phyloP scores from a whole-genome alignment of 2,329 filamentous ascomycete species.

The Myriosclerotinia scirpicola region DNA sequence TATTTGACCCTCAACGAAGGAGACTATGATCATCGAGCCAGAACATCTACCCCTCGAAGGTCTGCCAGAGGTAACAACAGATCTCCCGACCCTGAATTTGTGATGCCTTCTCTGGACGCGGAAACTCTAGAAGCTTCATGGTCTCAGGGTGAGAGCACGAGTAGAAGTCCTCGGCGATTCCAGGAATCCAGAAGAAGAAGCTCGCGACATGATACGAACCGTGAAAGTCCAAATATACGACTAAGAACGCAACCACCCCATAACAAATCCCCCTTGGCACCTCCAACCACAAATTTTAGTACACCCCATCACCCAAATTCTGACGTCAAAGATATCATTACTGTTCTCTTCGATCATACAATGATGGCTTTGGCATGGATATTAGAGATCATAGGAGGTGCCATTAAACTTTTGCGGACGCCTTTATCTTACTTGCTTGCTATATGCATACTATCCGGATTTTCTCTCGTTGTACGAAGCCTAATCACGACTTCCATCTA shows the following conservation, averaged over 20 bases:
- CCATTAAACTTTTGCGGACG: constrained; percentile 62
- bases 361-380: constrained; percentile 47
- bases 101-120: constrained; percentile 40
- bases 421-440: constrained; percentile 62
- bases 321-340: constrained; percentile 25
- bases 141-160: constrained; percentile 25
- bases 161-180: constrained; percentile 26
- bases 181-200: constrained; percentile 31
- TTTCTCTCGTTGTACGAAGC: constrained; percentile 59
- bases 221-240: constrained; percentile 33
- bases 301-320: not conserved
- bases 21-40: constrained; percentile 23
- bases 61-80: constrained; percentile 29
- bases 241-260: constrained; percentile 21
- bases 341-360: constrained; percentile 28
- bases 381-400: constrained; percentile 56
- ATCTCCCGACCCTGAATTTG: constrained; percentile 40
- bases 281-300: not conserved
- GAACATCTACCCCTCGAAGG: constrained; percentile 29
- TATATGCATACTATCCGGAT: constrained; percentile 59
- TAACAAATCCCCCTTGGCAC: constrained; percentile 2
- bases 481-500: constrained; percentile 61
- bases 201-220: constrained; percentile 25
- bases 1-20: constrained; percentile 31
- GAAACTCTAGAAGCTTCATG: constrained; percentile 39